These are phyloP conservation scores for Claviceps pusilla DNA, from an alignment of 2,329 filamentous ascomycete genomes.

Conservation along the genomic window DNA sequence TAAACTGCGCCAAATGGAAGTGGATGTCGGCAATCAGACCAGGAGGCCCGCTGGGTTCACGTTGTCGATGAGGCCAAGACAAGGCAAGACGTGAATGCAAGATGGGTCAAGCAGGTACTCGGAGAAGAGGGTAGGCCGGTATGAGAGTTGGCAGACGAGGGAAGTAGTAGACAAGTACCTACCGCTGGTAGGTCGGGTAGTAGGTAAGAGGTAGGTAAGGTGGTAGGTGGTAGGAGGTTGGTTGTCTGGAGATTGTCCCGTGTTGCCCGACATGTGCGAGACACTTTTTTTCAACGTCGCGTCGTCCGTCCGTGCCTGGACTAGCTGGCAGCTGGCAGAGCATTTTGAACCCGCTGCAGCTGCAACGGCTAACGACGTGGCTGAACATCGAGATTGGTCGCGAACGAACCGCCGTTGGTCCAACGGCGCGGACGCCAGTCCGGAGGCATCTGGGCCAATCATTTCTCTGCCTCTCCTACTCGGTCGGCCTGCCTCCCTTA, in stretches of 20 bases:
- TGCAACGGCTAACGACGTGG: not conserved
- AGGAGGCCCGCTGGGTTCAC: not conserved
- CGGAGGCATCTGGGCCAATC: not conserved
- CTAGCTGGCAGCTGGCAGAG: not conserved
- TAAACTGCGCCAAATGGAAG: not conserved
- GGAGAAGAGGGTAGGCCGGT: no score
- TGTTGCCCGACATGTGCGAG: not conserved
- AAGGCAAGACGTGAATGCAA: not conserved
- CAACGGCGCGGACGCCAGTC: not conserved
- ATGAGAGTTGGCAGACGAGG: no score
- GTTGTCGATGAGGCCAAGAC: not conserved
- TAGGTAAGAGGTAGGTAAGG: not conserved
- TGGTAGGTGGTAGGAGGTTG: not conserved
- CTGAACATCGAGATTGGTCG: not conserved
- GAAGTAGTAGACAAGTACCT: no score
- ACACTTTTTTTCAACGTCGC: not conserved
- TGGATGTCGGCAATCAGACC: not conserved
- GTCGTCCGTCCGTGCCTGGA: not conserved
- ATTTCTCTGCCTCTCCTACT: not conserved
- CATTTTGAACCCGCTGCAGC: not conserved
- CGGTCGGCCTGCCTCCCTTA: no score
- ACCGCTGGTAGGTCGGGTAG: not conserved
- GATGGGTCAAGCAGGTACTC: not conserved
- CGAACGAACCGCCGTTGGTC: not conserved
- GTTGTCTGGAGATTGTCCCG: not conserved